phyloP scores from a whole-genome alignment of 345 rosid species.

The Eucalyptus victrix region DNA sequence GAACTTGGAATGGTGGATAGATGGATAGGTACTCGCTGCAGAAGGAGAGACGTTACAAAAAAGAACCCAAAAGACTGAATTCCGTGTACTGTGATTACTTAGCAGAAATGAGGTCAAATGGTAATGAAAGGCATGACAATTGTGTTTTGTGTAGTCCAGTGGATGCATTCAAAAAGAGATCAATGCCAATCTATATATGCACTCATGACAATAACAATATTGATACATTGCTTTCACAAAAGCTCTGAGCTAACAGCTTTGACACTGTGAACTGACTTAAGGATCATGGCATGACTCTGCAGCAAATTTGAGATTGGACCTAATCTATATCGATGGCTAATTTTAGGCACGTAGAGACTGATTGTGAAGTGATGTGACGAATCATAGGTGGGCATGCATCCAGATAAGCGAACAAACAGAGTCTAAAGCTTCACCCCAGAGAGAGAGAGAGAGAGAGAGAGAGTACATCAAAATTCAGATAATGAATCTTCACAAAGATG shows the following conservation, averaged over 20 bases:
- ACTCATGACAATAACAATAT: neutral
- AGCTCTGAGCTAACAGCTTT: neutral
- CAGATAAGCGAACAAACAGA: too few species aligned
- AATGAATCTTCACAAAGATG: neutral
- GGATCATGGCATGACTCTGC: neutral
- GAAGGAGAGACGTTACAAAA: neutral
- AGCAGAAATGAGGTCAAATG: neutral
- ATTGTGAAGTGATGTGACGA: too few species aligned
- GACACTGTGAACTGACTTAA: neutral
- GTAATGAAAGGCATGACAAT: neutral
- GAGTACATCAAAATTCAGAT: neutral
- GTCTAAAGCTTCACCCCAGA: neutral
- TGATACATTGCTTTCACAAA: neutral
- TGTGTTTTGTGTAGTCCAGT: neutral
- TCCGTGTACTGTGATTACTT: neutral
- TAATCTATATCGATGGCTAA: neutral
- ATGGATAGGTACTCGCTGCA: neutral
- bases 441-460: neutral
- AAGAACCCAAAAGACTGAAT: neutral
- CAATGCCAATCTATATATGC: neutral
- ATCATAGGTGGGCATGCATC: too few species aligned
- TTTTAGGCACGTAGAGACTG: accelerated
- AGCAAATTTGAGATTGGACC: neutral
- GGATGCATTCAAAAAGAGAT: neutral
- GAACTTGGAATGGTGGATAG: neutral